Percentiles rank a stretch among this genome's conserved stretches.
phyloP scores from a whole-genome alignment of 495 filamentous ascomycete genomes.

The Aspergillus egyptiacus region DNA sequence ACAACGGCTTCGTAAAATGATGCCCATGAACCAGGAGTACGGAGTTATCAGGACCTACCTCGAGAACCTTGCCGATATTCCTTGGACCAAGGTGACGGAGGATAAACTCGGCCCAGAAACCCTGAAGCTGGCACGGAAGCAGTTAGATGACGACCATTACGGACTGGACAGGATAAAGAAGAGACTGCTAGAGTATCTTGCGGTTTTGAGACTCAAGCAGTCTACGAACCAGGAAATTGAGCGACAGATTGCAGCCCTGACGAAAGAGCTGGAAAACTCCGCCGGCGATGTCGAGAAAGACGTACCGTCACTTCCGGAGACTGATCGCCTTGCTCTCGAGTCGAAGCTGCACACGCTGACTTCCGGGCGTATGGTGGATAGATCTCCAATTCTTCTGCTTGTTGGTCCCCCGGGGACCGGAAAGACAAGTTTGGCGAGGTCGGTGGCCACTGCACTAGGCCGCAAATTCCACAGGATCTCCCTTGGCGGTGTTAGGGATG shows the following conservation, averaged over 20 bases:
- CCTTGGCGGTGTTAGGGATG: conserved; percentile 90
- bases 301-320: conserved; percentile 29
- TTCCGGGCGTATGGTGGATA: conserved; percentile 77
- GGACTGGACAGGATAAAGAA: conserved; percentile 98
- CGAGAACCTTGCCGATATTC: conserved; percentile 90
- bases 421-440: conserved; percentile 94
- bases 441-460: conserved; percentile 83
- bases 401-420: conserved; percentile 94
- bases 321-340: conserved; percentile 42
- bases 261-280: conserved; percentile 49
- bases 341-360: conserved; percentile 63
- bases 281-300: conserved; percentile 39
- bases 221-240: conserved; percentile 75
- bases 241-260: conserved; percentile 60
- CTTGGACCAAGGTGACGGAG: conserved; percentile 81
- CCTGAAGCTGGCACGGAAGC: conserved; percentile 71
- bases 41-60: conserved; percentile 91
- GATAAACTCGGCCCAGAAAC: conserved; percentile 83
- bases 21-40: conserved; percentile 89
- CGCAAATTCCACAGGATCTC: conserved; percentile 97
- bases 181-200: conserved; percentile 88
- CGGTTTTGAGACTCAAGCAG: conserved; percentile 91
- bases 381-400: conserved; percentile 90
- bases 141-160: conserved; percentile 94
- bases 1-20: conserved; percentile 88